Base-by-base conservation (phyloP, 495 filamentous ascomycete species). In the Penicillium maclennaniae region DNA sequence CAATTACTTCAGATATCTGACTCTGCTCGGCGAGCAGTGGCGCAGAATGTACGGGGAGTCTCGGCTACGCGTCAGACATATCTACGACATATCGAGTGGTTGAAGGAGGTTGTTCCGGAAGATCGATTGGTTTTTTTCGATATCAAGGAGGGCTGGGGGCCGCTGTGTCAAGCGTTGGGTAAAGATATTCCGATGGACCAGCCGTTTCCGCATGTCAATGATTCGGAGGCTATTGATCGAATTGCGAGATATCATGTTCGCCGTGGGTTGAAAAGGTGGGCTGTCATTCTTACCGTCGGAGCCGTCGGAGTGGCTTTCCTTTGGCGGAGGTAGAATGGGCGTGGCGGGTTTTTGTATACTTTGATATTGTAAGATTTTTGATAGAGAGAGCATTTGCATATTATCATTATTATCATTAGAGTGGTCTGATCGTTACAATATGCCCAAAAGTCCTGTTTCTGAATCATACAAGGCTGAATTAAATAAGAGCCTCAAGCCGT, bases 81-180 rank as follows among this genome's bases (percentile, higher is more conserved):
- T 43, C 6, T 49, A 3, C 40, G 47, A 3, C 69, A 74, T 58
- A 58, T 69, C 41, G 60, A 57, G 2, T 65, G 67, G 55, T 49
- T 79, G 21, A 62, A 70, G 48, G 57, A 65, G 9, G 49, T 75
- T 15, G 71, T 77, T 0, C 75, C 77, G 1, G 65, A 67, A 19
- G 71, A 74, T 2, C 62, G 67, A 15, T 47, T 81, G 57, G 56
- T 82, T 36, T 69, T 79, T 42, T 77, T 71, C 60, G 58, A 73
- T 26, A 63, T 79, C 1, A 67, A 60, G 51, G 72, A 76, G 42
- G 79, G 78, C 4, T 82, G 78, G 77, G 73, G 51, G 50, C 77
- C 76, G 6, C 56, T 81, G 20, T 80, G 79, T 58, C 54, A 67
- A 45, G 78, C 76, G 41, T 54, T 81, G 4, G 74, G 62, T 3